Evolutionary conservation across 2,329 filamentous ascomycete species (phyloP), one percentile per base, ranked within the genome.

Genomic region (Monosporascus sp.): DNA sequence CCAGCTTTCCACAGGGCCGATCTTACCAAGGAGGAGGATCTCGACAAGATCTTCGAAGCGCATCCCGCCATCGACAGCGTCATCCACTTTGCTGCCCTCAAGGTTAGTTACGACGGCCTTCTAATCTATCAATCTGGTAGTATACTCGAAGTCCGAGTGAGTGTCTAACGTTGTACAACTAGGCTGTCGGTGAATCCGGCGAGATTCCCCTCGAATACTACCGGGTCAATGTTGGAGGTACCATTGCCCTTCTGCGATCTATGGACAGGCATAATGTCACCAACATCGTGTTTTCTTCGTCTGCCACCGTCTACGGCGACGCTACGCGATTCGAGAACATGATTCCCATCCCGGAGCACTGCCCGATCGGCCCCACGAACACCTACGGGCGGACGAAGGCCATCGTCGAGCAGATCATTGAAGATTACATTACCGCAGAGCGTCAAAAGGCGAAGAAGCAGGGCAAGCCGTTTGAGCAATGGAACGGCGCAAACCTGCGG

Each of bases 281-380:
- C 75, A 97, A 96, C 79, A 94, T 99, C 66, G 94, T 99, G 74
- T 99, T 99, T 78, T 97, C 93, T 56, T 97, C 91, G 58, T 97
- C 92, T 1, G 94, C 94, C 36, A 99, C 95, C 62, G 94, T 99
- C 62, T 99, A 99, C 73, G 94, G 94, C 69, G 95, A 99, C 74
- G 94, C 93, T 51, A 97, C 94, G 46, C 89, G 91, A 69, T 90
- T 97, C 76, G 86, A 88, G 62, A 88, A 95, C 80, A 99, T 99
- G 94, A 99, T 99, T 61, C 94, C 94, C 60, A 99, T 99, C 67
- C 94, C 94, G 50, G 94, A 99, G 77, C 80, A 89, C 73, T 99
- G 94, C 81, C 94, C 95, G 56, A 90, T 96, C 58, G 93, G 91
- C 50, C 90, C 94, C 15, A 99, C 94, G 62, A 99, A 97, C 80